A percentile compares a stretch with the other conserved stretches of the same genome.
These are phyloP conservation scores for Chloranthus sessilifolius DNA, from an alignment of 164 flowering plant species.

Conservation along the genomic window DNA sequence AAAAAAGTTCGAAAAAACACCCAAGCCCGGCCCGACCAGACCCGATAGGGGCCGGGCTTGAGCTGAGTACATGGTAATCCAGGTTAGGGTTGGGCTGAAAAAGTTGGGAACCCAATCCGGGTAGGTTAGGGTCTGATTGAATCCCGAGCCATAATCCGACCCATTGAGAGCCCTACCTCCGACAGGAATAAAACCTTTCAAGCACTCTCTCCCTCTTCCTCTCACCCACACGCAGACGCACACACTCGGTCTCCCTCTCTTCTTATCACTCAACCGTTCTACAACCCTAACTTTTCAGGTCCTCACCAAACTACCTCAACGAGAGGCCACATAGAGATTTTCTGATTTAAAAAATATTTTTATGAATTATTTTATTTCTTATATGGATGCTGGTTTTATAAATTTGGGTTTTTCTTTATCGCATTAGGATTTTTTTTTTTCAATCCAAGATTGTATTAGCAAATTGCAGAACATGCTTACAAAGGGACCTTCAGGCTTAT, in stretches of 20 bases:
- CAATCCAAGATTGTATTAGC: too few species aligned
- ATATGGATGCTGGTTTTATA: neutral
- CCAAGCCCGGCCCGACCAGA: too few species aligned
- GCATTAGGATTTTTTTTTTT: neutral
- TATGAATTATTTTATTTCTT: neutral
- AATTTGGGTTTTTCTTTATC: neutral
- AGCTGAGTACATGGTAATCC: too few species aligned
- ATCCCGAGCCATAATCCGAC: too few species aligned
- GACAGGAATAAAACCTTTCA: neutral
- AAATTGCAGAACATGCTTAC: too few species aligned
- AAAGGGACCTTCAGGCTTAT: too few species aligned
- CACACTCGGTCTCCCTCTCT: neutral
- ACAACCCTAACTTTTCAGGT: neutral
- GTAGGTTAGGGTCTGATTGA: too few species aligned
- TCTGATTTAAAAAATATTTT: neutral
- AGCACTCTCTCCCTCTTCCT: neutral
- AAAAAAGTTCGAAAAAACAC: too few species aligned
- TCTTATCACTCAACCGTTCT: neutral
- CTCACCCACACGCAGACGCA: neutral
- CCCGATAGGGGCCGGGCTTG: too few species aligned
- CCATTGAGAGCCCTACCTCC: neutral
- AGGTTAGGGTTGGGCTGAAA: too few species aligned
- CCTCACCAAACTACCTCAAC: neutral
- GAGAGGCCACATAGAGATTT: neutral
- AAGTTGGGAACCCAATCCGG: too few species aligned